Conservation (phyloP, 2,329 filamentous ascomycete species). For the Talaromyces sp. region DNA sequence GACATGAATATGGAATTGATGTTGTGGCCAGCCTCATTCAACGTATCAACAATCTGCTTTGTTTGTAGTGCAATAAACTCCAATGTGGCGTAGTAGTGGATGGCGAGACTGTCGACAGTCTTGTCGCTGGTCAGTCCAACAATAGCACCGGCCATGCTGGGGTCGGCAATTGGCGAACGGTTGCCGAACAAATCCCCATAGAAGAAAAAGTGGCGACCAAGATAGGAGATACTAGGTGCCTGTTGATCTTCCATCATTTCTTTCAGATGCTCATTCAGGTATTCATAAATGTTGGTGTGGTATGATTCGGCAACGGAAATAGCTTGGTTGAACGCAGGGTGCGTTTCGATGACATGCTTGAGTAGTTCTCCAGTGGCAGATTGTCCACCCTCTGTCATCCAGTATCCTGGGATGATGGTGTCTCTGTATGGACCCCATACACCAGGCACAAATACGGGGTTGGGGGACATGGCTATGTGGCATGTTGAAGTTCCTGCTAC, state of each 20-base stretch:
- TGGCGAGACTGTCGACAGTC: conserved; percentile 77
- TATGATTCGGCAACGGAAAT: conserved; percentile 73
- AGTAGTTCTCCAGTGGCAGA: conserved; percentile 93
- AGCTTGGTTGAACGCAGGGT: conserved; percentile 82
- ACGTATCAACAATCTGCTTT: conserved; percentile 86
- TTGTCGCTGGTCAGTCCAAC: conserved; percentile 85
- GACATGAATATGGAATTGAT: conserved; percentile 98
- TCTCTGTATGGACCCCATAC: conserved; percentile 98
- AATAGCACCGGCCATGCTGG: conserved; percentile 86
- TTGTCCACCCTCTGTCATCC: conserved; percentile 97
- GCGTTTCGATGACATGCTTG: conserved; percentile 91
- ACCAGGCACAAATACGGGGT: conserved; percentile 88
- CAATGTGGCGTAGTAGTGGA: conserved; percentile 94
- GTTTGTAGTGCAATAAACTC: conserved; percentile 98
- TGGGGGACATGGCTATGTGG: conserved; percentile 90
- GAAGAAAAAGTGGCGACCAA: conserved; percentile 95
- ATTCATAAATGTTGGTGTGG: conserved; percentile 90
- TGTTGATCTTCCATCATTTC: conserved; percentile 65
- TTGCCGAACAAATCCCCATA: conserved; percentile 98
- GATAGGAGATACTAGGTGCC: conserved; percentile 75
- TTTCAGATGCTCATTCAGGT: conserved; percentile 80
- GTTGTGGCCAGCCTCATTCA: conserved; percentile 85
- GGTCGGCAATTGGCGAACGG: conserved; percentile 85
- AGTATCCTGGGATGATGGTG: conserved; percentile 84
- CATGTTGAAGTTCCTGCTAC: conserved; percentile 97